Percentiles rank a stretch among this genome's conserved stretches.
Conservation (phyloP, 2,329 filamentous ascomycete species). For the Paecilomyces fulvus region DNA sequence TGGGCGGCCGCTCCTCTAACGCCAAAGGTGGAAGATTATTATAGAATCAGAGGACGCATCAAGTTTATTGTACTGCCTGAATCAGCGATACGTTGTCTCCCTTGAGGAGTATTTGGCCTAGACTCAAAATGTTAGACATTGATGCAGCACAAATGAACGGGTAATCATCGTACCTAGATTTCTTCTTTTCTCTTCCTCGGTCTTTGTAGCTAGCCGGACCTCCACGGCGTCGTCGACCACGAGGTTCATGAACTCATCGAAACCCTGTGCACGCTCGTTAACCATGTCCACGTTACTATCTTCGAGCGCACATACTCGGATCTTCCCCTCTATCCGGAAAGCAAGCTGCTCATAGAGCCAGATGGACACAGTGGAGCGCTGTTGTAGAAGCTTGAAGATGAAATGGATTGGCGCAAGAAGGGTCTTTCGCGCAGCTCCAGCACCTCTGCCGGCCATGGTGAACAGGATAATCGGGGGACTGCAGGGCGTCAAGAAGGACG, state of each 20-base stretch:
- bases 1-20: conserved; percentile 11
- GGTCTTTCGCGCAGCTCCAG: conserved; percentile 55
- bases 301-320: conserved; percentile 56
- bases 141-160: background rate
- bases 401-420: conserved; percentile 74
- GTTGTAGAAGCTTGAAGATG: conserved; percentile 84
- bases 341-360: conserved; percentile 96
- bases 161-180: conserved; percentile 54
- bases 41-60: background rate
- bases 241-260: conserved; percentile 99
- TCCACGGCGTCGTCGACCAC: conserved; percentile 94
- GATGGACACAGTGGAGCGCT: conserved; percentile 78
- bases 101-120: conserved; percentile 78
- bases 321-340: conserved; percentile 92
- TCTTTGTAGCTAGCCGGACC: conserved; percentile 77
- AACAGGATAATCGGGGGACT: conserved; percentile 3
- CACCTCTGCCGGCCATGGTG: conserved; percentile 45
- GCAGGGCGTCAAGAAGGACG: background rate
- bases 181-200: conserved; percentile 68
- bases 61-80: conserved; percentile 42
- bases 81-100: conserved; percentile 83
- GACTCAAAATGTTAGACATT: conserved; percentile 6
- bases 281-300: conserved; percentile 1
- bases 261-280: conserved; percentile 54
- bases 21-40: conserved; percentile 3